Base-by-base conservation (phyloP, 768 basidiomycete species). In the Pisolithus sp. region DNA sequence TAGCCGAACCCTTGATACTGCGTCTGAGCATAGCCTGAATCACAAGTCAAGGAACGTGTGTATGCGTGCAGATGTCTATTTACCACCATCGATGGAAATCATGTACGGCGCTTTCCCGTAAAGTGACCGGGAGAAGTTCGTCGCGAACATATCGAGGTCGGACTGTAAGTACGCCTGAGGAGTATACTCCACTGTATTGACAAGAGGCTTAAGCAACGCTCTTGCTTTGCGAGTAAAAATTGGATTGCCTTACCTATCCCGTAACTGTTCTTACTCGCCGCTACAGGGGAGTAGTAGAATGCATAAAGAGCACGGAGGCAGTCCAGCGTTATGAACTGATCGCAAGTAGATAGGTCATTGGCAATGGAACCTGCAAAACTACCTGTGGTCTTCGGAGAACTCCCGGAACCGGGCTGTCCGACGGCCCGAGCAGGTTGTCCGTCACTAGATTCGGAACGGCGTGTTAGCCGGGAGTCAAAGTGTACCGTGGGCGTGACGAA, bases 51-150 rank as follows among this genome's bases (percentile, higher is more conserved):
- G 26, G 8, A 44, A 42, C 34, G 6, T 20, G n/a, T 6, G 6
- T 46, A 20, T 15, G 18, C 28, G 49, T 36, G 2, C 18, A 38
- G 10, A 24, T 4, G 18, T 12, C 13, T 12, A 12, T 53, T 48
- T 53, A 71, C 70, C 71, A 15, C 71, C 72, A 31, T 71, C 71
- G 15, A 73, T 69, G 23, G 68, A 65, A 21, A 64, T 59, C 42
- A 72, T 21, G 23, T 49, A 41, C 8, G 72, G 72, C 8, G 56
- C 28, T 46, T 58, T 57, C 26, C 62, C 68, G 24, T 49, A 36
- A 45, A 65, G 42, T 41, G 56, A 28, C 55, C 58, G 38, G 7
- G 49, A 15, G 34, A 34, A 34, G 34, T 15, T 13, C 34, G 12
- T 34, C 4, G 68, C 68, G 37, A 71, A 73, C 64, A 72, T 51